phyloP scores from a whole-genome alignment of 1,284 basidiomycete species.

The Sanghuangporus weigelae region DNA sequence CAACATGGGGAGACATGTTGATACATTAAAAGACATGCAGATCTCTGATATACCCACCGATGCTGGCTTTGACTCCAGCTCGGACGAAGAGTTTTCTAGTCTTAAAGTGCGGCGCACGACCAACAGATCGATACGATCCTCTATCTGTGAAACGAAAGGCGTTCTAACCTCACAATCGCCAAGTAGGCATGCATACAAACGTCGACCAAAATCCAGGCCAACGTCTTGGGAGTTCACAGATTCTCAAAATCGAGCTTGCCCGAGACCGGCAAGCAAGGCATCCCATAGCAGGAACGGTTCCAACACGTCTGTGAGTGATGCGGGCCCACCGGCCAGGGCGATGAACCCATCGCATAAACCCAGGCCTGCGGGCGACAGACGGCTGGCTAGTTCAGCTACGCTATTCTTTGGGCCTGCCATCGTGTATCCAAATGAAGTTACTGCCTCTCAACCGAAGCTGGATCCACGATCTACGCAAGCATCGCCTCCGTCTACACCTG shows the following conservation, averaged over 20 bases:
- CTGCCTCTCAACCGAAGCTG: neutral
- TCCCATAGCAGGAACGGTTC: slow-evolving; percentile 22
- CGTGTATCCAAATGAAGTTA: slow-evolving; percentile 28
- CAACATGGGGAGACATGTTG: slow-evolving; percentile 10
- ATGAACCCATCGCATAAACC: slow-evolving; percentile 14
- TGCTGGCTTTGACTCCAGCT: slow-evolving; percentile 10
- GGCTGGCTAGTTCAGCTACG: slow-evolving; percentile 46
- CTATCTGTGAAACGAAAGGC: slow-evolving; percentile 39
- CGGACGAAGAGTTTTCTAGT: slow-evolving; percentile 16
- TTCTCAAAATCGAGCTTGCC: slow-evolving; percentile 28
- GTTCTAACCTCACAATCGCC: slow-evolving; percentile 60
- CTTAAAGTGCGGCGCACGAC: slow-evolving; percentile 8
- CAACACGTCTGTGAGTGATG: slow-evolving; percentile 20
- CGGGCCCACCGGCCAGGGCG: slow-evolving; percentile 8
- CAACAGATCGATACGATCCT: slow-evolving; percentile 1
- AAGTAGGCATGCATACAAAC: slow-evolving; percentile 65
- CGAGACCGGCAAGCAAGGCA: slow-evolving; percentile 34
- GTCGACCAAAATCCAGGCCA: slow-evolving; percentile 62
- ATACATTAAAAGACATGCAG: slow-evolving; percentile 14
- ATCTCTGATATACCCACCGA: slow-evolving; percentile 13
- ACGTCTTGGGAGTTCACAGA: slow-evolving; percentile 57
- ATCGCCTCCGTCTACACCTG: slow-evolving; percentile 22
- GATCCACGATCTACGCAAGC: slow-evolving; percentile 23
- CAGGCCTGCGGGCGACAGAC: slow-evolving; percentile 1
- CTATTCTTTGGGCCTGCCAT: slow-evolving; percentile 71